phyloP scores from a whole-genome alignment of 441 rosid species.

The Omphalea diandra region DNA sequence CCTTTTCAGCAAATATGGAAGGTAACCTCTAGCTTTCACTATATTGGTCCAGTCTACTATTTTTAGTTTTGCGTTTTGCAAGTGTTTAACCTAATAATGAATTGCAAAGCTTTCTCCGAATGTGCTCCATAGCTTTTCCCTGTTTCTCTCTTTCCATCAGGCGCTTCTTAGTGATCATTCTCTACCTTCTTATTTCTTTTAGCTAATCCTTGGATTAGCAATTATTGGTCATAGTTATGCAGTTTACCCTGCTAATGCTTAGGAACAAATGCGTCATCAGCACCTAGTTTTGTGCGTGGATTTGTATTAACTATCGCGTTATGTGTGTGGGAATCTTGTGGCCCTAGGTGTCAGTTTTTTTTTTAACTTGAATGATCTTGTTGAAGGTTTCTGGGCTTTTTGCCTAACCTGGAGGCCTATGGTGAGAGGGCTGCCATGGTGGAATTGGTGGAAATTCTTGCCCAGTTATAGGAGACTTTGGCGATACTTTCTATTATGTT shows the following conservation, averaged over 20 bases:
- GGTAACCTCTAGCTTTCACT: conserved; percentile 32
- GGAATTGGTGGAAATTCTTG: conserved; percentile 66
- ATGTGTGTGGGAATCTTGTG: conserved; percentile 40
- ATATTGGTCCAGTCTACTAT: background rate
- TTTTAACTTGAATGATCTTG: conserved; percentile 69
- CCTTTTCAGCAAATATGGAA: conserved; percentile 76
- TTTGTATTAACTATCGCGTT: conserved; percentile 27
- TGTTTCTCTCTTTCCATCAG: background rate
- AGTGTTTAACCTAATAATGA: background rate
- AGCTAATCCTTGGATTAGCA: conserved; percentile 1
- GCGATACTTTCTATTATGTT: conserved; percentile 69
- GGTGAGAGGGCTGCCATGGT: conserved; percentile 78
- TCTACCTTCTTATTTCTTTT: background rate
- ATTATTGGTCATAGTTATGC: conserved; percentile 1
- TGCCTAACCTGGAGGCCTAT: conserved; percentile 67
- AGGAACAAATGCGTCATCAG: conserved; percentile 19
- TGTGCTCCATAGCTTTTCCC: background rate
- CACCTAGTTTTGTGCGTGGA: conserved; percentile 27
- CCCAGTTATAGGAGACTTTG: conserved; percentile 57
- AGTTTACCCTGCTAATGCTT: conserved; percentile 14
- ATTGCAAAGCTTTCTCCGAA: background rate
- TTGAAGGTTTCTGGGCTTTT: conserved; percentile 80
- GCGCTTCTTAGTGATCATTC: background rate
- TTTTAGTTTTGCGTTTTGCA: background rate
- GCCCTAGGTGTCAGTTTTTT: conserved; percentile 40